A percentile compares a stretch with the other conserved stretches of the same genome.
Conservation (phyloP, 345 rosid genomes). For the Eucalyptus coolabah region DNA sequence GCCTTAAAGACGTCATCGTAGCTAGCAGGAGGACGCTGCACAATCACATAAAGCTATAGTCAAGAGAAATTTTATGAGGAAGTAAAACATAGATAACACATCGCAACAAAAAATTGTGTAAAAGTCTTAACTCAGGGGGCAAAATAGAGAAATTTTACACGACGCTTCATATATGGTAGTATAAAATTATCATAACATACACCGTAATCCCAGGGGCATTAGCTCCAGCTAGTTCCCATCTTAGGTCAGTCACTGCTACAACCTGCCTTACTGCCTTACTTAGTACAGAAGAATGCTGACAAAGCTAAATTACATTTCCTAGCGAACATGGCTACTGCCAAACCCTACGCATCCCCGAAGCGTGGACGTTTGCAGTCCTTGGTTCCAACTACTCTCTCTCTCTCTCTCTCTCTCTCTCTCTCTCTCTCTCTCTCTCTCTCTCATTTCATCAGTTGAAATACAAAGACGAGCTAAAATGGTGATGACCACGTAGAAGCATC, state of each 20-base stretch:
- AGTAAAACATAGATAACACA: neutral
- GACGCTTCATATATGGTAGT: neutral
- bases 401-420: neutral
- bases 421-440: neutral
- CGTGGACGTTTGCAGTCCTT: neutral
- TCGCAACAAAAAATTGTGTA: neutral
- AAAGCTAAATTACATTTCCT: neutral
- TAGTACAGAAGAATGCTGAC: neutral
- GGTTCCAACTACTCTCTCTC: neutral
- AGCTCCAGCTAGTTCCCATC: neutral
- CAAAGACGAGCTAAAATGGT: neutral
- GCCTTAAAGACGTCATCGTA: conserved; percentile 85
- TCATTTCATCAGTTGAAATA: neutral
- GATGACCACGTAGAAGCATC: neutral
- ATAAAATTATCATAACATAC: neutral
- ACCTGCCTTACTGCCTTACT: neutral
- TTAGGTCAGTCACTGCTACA: neutral
- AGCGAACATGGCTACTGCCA: neutral
- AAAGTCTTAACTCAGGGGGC: neutral
- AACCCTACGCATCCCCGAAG: neutral
- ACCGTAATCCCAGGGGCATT: neutral
- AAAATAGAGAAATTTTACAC: neutral
- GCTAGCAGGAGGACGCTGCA: conserved; percentile 89
- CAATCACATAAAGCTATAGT: neutral
- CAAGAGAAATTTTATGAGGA: neutral